Evolutionary conservation across 1,284 basidiomycete species (phyloP).

Genomic region (Moesziomyces aphidis): DNA sequence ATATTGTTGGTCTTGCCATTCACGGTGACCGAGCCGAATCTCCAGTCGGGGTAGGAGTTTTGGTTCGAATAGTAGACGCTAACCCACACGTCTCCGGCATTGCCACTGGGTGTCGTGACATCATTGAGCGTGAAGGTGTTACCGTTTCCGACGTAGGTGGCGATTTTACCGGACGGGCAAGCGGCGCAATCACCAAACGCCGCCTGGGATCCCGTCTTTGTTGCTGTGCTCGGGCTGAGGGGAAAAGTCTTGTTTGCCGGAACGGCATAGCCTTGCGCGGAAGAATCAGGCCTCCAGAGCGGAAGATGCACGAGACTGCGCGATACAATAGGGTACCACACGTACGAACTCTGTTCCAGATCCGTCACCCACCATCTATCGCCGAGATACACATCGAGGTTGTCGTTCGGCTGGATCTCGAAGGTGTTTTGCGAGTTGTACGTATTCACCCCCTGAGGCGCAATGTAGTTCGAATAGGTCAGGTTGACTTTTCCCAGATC

Average conservation of each 20-base stretch:
- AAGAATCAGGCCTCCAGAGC: conserved; percentile 12
- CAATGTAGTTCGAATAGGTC: conserved; percentile 18
- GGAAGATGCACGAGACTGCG: conserved; percentile 12
- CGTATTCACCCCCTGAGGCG: conserved; percentile 9
- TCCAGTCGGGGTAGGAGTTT: conserved; percentile 16
- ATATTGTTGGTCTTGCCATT: neutral
- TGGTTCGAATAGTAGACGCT: conserved; percentile 27
- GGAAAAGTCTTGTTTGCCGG: conserved; percentile 15
- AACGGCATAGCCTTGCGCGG: neutral
- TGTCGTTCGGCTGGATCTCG: conserved; percentile 14
- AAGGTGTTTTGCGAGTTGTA: conserved; percentile 36
- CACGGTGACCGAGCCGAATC: conserved; percentile 13
- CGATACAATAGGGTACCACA: conserved; percentile 19
- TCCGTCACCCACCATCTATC: conserved; percentile 32
- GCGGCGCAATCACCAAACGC: conserved; percentile 7
- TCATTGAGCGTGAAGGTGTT: conserved; percentile 16
- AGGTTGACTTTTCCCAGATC: conserved; percentile 7
- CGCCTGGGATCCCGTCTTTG: conserved; percentile 3
- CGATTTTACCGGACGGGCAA: conserved; percentile 20
- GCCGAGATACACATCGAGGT: conserved; percentile 21
- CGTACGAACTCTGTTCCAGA: conserved; percentile 15
- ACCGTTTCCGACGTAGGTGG: conserved; percentile 21
- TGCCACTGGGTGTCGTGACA: conserved; percentile 16
- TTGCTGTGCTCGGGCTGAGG: conserved; percentile 4
- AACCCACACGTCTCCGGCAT: conserved; percentile 17